phyloP scores from a whole-genome alignment of 495 filamentous ascomycete species.

The Penicillium tannophilum region DNA sequence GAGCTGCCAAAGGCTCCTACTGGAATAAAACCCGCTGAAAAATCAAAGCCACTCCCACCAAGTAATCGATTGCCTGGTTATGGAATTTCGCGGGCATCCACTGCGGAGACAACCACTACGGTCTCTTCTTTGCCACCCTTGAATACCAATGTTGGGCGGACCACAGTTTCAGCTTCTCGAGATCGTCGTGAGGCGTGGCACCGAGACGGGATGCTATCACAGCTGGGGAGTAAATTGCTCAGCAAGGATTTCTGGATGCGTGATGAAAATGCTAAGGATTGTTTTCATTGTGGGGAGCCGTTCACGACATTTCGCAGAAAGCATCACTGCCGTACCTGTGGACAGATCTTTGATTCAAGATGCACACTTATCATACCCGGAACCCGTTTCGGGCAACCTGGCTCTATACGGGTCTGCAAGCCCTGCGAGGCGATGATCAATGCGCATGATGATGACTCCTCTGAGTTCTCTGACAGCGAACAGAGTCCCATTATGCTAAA shows the following conservation, averaged over 20 bases:
- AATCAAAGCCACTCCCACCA: conserved; percentile 20
- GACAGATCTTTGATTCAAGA: conserved; percentile 96
- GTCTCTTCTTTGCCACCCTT: conserved; percentile 36
- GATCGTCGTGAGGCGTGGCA: conserved; percentile 23
- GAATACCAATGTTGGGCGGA: conserved; percentile 32
- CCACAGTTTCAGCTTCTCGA: conserved; percentile 19
- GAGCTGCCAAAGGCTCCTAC: conserved; percentile 26
- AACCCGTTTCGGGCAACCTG: conserved; percentile 81
- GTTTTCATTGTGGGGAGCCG: conserved; percentile 85
- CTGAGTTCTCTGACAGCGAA: conserved; percentile 82
- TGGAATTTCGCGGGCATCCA: conserved; percentile 37
- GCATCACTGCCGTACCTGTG: conserved; percentile 90
- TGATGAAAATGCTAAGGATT: conserved; percentile 97
- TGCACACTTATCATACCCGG: conserved; percentile 91
- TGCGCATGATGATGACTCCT: conserved; percentile 85
- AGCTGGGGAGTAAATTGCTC: conserved; percentile 79
- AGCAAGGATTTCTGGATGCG: conserved; percentile 99
- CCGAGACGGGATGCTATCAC: conserved; percentile 34
- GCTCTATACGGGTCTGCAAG: conserved; percentile 88
- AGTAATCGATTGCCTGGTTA: conserved; percentile 39
- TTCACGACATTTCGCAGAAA: conserved; percentile 95
- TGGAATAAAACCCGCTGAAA: conserved; percentile 26
- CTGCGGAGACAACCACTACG: conserved; percentile 33
- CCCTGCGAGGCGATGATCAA: conserved; percentile 93
- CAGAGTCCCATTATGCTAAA: conserved; percentile 49